These are phyloP conservation scores for Nadsonia fulvescens DNA, from an alignment of 805 yeast genomes.

Conservation along the genomic window DNA sequence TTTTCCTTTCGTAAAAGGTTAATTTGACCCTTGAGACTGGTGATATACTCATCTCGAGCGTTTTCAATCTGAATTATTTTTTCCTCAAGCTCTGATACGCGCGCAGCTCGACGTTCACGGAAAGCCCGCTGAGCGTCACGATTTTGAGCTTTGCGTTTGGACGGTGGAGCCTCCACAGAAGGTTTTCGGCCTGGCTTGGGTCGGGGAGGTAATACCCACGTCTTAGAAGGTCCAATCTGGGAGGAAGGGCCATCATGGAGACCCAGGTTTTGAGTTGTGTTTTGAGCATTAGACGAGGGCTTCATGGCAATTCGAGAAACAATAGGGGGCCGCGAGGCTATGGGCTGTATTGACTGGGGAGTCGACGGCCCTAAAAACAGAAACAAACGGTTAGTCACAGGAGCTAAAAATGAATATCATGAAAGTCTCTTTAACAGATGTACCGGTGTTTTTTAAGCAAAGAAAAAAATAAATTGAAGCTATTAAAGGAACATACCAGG, in stretches of 20 bases:
- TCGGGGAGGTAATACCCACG: slow-evolving; percentile 74
- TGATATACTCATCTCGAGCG: slow-evolving; percentile 38
- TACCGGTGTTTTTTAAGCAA: too few species aligned
- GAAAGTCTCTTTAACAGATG: too few species aligned
- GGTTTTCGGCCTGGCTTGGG: slow-evolving; percentile 51
- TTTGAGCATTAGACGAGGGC: too few species aligned
- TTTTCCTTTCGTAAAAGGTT: too few species aligned
- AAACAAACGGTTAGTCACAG: too few species aligned
- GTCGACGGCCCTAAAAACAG: too few species aligned
- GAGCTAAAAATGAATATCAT: too few species aligned
- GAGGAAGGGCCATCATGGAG: slow-evolving; percentile 5
- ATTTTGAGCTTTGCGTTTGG: slow-evolving; percentile 77
- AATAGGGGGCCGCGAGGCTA: too few species aligned
- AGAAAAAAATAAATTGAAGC: too few species aligned
- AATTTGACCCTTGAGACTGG: slow-evolving; percentile 7
- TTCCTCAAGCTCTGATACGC: slow-evolving; percentile 62
- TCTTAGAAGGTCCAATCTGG: slow-evolving; percentile 39
- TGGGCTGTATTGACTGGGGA: too few species aligned
- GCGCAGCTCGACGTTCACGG: slow-evolving; percentile 69
- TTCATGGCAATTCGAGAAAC: too few species aligned
- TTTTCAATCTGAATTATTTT: slow-evolving; percentile 49
- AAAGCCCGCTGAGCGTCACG: slow-evolving; percentile 90
- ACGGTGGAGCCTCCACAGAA: slow-evolving; percentile 61
- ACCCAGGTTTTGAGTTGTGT: slow-evolving; percentile 4
- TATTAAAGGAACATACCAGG: too few species aligned